Evolutionary conservation across 371 early-diverging fungal genomes (phyloP).

Genomic region (Sporodiniella umbellata): DNA sequence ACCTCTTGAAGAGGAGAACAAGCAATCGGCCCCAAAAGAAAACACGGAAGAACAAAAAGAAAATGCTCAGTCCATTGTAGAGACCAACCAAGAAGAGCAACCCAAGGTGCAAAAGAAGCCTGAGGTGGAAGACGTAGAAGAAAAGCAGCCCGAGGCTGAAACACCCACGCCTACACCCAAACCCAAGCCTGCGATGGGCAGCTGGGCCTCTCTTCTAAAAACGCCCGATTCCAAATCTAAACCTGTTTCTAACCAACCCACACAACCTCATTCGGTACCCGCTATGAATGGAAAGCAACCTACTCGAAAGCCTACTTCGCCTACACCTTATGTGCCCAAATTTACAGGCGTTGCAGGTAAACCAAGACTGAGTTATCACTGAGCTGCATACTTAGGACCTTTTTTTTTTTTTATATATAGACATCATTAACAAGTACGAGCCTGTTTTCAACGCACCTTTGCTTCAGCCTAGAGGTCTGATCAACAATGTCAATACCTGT

Average conservation of each 20-base stretch:
- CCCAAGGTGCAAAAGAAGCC: no score
- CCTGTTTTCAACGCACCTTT: constrained; percentile 49
- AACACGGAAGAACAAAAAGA: no score
- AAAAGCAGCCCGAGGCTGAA: constrained; percentile 15
- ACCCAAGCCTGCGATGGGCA: constrained; percentile 22
- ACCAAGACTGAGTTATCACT: not conserved
- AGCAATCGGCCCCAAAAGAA: no score
- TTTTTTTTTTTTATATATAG: constrained; percentile 14
- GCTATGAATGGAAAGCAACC: constrained; percentile 13
- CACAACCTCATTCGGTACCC: constrained; percentile 7
- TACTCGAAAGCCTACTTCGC: constrained; percentile 12
- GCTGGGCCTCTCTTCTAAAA: constrained; percentile 63
- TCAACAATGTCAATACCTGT: constrained; percentile 96
- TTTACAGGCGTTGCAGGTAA: constrained; percentile 52
- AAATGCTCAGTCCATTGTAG: not conserved
- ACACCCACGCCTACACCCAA: constrained; percentile 41
- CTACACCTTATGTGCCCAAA: constrained; percentile 25
- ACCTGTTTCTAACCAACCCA: constrained; percentile 3
- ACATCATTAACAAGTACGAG: constrained; percentile 54
- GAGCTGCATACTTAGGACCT: not conserved
- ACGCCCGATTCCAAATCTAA: constrained; percentile 21
- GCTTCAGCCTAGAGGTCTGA: constrained; percentile 86
- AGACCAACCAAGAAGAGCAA: not conserved
- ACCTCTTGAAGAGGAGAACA: not conserved
- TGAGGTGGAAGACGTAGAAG: no score